Conservation (phyloP, 768 basidiomycete genomes). For the Boletus tylopilopsis region DNA sequence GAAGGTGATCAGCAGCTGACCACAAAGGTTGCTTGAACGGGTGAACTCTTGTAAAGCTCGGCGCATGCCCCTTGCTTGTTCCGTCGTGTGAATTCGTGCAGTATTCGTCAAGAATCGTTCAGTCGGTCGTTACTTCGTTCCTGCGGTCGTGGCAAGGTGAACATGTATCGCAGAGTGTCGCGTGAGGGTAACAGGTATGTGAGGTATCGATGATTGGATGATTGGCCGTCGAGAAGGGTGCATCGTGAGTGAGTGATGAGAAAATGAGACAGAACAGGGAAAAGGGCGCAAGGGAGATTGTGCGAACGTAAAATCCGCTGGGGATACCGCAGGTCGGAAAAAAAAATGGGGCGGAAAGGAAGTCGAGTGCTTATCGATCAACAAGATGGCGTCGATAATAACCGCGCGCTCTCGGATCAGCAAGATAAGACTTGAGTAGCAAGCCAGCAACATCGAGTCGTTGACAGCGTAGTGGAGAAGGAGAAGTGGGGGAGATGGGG, state of each 20-base stretch:
- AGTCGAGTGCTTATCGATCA: slow-evolving; percentile 41
- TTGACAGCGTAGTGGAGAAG: slow-evolving; percentile 27
- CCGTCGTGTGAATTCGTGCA: slow-evolving; percentile 30
- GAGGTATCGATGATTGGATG: slow-evolving; percentile 24
- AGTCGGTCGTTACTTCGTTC: slow-evolving; percentile 31
- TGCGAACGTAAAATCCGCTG: slow-evolving; percentile 28
- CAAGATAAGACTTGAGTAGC: slow-evolving; percentile 25
- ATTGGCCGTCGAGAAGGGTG: slow-evolving; percentile 24
- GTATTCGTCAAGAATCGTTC: slow-evolving; percentile 37
- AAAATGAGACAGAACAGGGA: slow-evolving; percentile 14
- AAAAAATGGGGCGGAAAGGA: slow-evolving; percentile 26
- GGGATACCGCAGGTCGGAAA: slow-evolving; percentile 17
- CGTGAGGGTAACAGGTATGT: slow-evolving; percentile 16
- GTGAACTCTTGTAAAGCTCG: slow-evolving; percentile 20
- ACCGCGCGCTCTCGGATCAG: slow-evolving; percentile 34
- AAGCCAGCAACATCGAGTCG: slow-evolving; percentile 39
- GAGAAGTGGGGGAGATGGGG: neutral
- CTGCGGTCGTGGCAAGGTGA: slow-evolving; percentile 31
- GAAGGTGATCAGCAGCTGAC: slow-evolving; percentile 10
- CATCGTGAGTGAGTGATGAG: slow-evolving; percentile 19
- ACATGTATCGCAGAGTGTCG: slow-evolving; percentile 16
- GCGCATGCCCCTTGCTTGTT: slow-evolving; percentile 23
- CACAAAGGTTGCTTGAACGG: slow-evolving; percentile 10
- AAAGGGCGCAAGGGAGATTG: slow-evolving; percentile 23
- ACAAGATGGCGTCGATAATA: slow-evolving; percentile 35